These are phyloP conservation scores for Gracilaria vermiculophylla DNA, from an alignment of 23 red algal species.

Conservation along the genomic window DNA sequence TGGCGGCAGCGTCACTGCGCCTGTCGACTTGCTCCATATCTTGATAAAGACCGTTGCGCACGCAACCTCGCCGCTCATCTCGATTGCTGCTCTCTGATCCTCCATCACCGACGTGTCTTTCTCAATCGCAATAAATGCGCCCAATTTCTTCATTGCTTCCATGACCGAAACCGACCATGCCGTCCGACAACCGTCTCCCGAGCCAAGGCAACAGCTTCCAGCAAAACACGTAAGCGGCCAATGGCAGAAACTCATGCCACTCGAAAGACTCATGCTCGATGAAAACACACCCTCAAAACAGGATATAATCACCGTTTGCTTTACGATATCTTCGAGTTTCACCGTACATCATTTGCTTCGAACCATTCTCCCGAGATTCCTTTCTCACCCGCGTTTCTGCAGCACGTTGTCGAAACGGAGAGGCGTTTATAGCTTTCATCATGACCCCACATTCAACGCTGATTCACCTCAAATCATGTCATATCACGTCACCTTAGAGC, in stretches of 20 bases:
- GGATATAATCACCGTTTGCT: constrained; percentile 49
- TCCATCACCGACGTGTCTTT: too few species aligned
- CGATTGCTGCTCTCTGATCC: too few species aligned
- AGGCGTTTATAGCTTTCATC: background rate
- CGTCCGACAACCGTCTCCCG: too few species aligned
- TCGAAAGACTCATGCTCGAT: constrained; percentile 52
- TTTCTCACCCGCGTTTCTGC: constrained; percentile 55
- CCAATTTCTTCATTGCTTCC: too few species aligned
- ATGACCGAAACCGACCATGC: too few species aligned
- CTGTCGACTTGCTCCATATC: too few species aligned
- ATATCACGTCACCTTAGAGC: background rate
- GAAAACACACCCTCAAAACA: constrained; percentile 9
- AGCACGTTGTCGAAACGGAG: background rate
- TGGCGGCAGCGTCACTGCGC: too few species aligned
- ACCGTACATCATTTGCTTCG: background rate
- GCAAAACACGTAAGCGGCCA: background rate
- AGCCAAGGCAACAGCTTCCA: background rate
- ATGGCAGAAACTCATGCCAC: constrained; percentile 38
- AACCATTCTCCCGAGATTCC: constrained; percentile 30
- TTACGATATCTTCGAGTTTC: background rate
- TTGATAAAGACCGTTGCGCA: too few species aligned
- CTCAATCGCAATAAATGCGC: too few species aligned
- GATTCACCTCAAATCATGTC: background rate
- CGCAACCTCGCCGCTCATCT: too few species aligned
- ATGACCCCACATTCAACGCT: background rate